Conservation (phyloP, 1,284 basidiomycete species). For the Leccinum pallidistipes region DNA sequence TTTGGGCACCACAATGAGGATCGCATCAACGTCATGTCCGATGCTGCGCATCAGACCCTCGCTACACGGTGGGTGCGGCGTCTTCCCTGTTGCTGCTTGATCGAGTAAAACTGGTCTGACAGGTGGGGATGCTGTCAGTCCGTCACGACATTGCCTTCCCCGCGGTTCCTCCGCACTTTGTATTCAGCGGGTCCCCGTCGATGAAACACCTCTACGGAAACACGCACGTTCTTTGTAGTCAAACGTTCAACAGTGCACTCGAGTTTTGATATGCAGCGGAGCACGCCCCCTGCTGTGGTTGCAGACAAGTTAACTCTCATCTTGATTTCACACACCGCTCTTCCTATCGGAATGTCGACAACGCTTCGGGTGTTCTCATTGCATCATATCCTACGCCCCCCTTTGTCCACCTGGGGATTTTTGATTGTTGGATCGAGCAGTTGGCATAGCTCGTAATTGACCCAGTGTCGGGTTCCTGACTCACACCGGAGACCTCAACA, state of each 20-base stretch:
- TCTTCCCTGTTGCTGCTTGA: neutral
- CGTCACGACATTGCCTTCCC: neutral
- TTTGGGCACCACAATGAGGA: neutral
- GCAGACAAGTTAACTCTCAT: neutral
- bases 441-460: neutral
- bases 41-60: neutral
- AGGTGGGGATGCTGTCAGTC: neutral
- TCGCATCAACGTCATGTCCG: neutral
- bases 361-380: neutral
- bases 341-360: neutral
- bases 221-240: neutral
- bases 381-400: neutral
- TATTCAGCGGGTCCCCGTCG: neutral
- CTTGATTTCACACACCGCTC: neutral
- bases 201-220: neutral
- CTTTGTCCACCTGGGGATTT: constrained; percentile 17
- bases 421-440: constrained; percentile 19
- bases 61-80: neutral
- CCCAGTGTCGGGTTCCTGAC: constrained; percentile 13
- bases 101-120: neutral
- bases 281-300: neutral
- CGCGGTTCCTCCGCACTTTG: neutral
- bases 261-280: neutral
- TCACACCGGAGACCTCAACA: neutral
- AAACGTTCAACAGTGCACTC: neutral